Evolutionary conservation across 2,329 filamentous ascomycete species (phyloP), one percentile per base, ranked within the genome.

Genomic region (Ascochyta rabiei): DNA sequence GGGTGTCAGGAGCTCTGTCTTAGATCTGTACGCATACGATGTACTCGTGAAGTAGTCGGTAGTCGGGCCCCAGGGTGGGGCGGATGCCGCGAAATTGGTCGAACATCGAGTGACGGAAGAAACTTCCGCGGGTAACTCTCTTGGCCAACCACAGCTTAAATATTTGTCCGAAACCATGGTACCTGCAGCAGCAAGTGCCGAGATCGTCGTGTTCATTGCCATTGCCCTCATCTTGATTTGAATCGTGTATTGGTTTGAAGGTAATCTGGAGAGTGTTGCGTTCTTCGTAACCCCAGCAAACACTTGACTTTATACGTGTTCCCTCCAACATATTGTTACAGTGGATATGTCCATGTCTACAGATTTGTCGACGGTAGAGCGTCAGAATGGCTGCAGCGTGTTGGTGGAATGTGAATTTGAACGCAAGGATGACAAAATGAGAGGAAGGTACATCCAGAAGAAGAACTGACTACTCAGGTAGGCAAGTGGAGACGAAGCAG

Each of bases 1-100:
- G 38, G 52, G 52, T 30, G 52, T 55, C 35, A 55, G 16, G 6
- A 55, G 21, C 31, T 50, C 46, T 16, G 52, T 55, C n/a, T 47
- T 55, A 10, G 24, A 26, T 13, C 52, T 42, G 37, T 55, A 55
- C 6, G 46, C 52, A 19, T 55, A 55, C 3, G 52, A 55, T 1
- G 52, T 55, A 33, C 44, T 50, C 13, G 52, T 55, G 41, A 46
- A 55, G 24, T 19, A 55, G 21, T 55, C 37, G 13, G 52, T 55
- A 10, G 52, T 37, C 8, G 46, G 28, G 12, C 52, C 52, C 52
- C 52, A 55, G 9, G 52, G 46, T 28, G 35, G 52, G 24, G 46
- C 6, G 3, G 52, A 49, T 3, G 46, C 35, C n/a, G 40, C 52
- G n/a, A 50, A 55, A 1, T 31, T 46, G 24, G 52, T 55, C 10